Evolutionary conservation across 345 rosid genomes (phyloP), one percentile per base, ranked within the genome.

Genomic region (Populus ilicifolia): DNA sequence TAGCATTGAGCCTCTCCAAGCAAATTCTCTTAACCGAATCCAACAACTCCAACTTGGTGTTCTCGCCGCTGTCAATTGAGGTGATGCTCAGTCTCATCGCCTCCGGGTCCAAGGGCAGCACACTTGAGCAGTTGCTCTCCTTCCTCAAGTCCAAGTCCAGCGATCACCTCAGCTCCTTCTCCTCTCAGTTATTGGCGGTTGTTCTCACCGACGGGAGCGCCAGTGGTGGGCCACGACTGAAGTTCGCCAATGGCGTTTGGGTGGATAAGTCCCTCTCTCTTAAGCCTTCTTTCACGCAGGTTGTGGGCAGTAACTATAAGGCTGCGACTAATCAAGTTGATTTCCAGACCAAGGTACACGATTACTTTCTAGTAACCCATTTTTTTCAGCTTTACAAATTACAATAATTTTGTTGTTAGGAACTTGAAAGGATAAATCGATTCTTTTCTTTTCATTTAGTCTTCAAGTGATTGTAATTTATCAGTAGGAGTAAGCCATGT

Each of bases 11-110:
- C 10, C 81, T 94, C 44, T 68, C 90, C 11, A 88, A 84, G 83
- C 85, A 84, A 54, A 75, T 91, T 1, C 81, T 89, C 78, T 67
- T 81, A 67, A 80, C 83, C 59, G 82, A 83, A 73, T 90, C 94
- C 70, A 83, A 87, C 54, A 77, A 17, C 79, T 80, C 88, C 63
- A 90, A 94, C 87, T 79, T 86, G 12, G 90, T 91, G 72, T 90
- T 87, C 89, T 92, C 97, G 41, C 97, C 98, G 30, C 88, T 88
- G 23, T 94, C 97, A 61, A 84, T 93, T 83, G 88, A 89, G 77
- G 90, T 89, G 38, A 78, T 90, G 25, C 91, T 94, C 52, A 81
- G 97, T 84, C 67, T 94, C 50, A 87, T 93, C 81, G 88, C 92
- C 64, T 81, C 93, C 67, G 97, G 95, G 16, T 89, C 93, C 77